These are phyloP conservation scores for Colletotrichum sp. DNA, from an alignment of 2,329 filamentous ascomycete genomes.

Conservation along the genomic window DNA sequence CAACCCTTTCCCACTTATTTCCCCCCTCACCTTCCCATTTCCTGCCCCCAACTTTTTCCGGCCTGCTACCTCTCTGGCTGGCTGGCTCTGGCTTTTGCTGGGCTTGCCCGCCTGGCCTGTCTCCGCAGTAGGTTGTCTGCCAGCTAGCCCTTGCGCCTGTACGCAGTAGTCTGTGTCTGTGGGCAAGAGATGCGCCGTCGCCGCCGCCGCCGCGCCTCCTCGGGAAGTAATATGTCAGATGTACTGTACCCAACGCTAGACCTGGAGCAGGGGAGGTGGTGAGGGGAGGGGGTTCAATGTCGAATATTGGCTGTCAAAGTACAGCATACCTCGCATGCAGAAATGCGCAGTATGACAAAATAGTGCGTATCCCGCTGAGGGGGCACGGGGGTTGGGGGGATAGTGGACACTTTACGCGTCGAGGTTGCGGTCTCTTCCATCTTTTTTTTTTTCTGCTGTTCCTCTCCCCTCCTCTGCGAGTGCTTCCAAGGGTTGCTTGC, in stretches of 20 bases:
- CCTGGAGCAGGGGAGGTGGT: not conserved
- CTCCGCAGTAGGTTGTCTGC: not conserved
- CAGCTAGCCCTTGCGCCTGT: not conserved
- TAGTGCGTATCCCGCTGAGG: not conserved
- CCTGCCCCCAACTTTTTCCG: conserved; percentile 4
- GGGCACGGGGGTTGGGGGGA: not conserved
- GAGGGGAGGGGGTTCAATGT: not conserved
- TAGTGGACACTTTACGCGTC: conserved; percentile 6
- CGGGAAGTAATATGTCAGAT: conserved; percentile 20
- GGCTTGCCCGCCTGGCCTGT: not conserved
- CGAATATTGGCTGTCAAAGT: not conserved
- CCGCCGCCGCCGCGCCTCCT: conserved; percentile 11
- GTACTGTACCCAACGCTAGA: conserved; percentile 8
- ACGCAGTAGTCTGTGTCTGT: not conserved
- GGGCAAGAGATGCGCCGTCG: conserved; percentile 3
- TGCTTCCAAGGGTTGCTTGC: not conserved
- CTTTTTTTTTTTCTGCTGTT: not conserved
- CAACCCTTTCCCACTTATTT: conserved; percentile 11
- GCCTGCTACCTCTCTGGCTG: not conserved
- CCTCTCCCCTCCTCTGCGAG: not conserved
- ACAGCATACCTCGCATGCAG: not conserved
- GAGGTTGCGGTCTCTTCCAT: not conserved
- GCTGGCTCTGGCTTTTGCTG: not conserved
- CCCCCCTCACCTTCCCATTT: not conserved
- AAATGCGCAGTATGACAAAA: conserved; percentile 16